A percentile compares a stretch with the other conserved stretches of the same genome.
Evolutionary conservation across 192 early-diverging fungal species (phyloP).

Genomic region (Lobosporangium transversale): DNA sequence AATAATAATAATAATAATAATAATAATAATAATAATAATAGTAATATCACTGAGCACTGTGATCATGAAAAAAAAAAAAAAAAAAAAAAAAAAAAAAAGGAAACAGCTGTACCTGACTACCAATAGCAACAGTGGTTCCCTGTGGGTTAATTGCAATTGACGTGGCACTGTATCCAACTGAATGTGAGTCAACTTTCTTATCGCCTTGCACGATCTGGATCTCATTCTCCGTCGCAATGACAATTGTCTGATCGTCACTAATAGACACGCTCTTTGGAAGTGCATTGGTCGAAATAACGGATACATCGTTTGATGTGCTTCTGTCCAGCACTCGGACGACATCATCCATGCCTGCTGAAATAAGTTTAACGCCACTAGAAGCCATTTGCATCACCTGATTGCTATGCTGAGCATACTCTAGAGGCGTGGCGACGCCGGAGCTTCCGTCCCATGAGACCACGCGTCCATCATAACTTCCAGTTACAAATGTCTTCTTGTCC

Average conservation of each 20-base stretch:
- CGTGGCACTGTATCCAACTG: constrained; percentile 60
- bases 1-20: not conserved
- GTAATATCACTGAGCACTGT: not conserved
- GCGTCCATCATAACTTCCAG: constrained; percentile 94
- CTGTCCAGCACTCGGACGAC: constrained; percentile 53
- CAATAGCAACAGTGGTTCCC: constrained; percentile 67
- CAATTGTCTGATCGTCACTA: constrained; percentile 56
- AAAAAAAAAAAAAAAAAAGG: not conserved
- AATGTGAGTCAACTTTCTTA: constrained; percentile 45
- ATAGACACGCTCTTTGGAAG: constrained; percentile 67
- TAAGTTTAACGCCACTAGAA: constrained; percentile 54
- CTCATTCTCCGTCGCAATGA: constrained; percentile 64
- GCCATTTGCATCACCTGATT: constrained; percentile 79
- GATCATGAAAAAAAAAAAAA: not conserved
- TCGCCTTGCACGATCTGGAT: constrained; percentile 65
- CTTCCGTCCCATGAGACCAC: constrained; percentile 78
- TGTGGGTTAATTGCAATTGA: constrained; percentile 64
- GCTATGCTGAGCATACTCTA: constrained; percentile 74
- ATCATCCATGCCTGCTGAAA: constrained; percentile 85
- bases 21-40: not conserved
- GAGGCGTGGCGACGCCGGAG: constrained; percentile 47
- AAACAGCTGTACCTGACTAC: constrained; percentile 63
- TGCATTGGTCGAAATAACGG: constrained; percentile 51
- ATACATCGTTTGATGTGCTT: constrained; percentile 49
- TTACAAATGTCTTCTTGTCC: constrained; percentile 72